Base-by-base conservation (phyloP, 2,329 filamentous ascomycete species). In the Stachybotrys chartarum region DNA sequence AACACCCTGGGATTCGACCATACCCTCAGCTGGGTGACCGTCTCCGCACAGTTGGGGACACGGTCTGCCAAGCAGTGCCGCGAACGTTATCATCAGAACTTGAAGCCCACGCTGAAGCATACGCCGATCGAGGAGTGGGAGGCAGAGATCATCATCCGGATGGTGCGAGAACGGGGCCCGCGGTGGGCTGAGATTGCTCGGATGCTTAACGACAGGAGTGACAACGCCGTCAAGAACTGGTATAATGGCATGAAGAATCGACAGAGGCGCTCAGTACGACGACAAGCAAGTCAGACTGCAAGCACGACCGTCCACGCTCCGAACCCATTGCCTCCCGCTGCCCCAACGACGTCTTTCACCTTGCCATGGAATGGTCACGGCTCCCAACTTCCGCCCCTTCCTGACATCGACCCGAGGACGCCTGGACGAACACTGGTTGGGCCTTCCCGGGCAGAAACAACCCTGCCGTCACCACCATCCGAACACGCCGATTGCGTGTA, bases 211-310 rank as follows among this genome's bases (percentile, higher is more conserved):
- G 91, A 91, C 60, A 87, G 92, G 66, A 96, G 91, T 70, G 92
- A 97, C 76, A 97, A 97, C 66, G 88, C 90, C 31, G 90, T 97
- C 60, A 97, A 97, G 82, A 97, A 97, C 72, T 97, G 91, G 91
- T 96, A 90, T 90, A 96, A 96, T 68, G 91, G 92, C 52, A 90
- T 87, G 68, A 88, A 92, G 80, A 96, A 96, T 75, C 84, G 91
- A 65, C 81, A 87, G 65, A 80, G 78, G 66, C 35, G 35, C 5
- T 42, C 35, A 42, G 35, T 10, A 14, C 8, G 14, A 42, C 35
- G 35, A 6, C 35, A 42, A 42, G 10, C 10, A 14, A 14, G 14
- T 10, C 35, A 42, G 35, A 42, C 35, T 14, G 3, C 35, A 14
- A 42, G 35, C 35, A 42, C 14, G 10, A 14, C 35, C 8, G 35